Evolutionary conservation across 805 yeast genomes (phyloP).

Genomic region (Candida nemodendra): DNA sequence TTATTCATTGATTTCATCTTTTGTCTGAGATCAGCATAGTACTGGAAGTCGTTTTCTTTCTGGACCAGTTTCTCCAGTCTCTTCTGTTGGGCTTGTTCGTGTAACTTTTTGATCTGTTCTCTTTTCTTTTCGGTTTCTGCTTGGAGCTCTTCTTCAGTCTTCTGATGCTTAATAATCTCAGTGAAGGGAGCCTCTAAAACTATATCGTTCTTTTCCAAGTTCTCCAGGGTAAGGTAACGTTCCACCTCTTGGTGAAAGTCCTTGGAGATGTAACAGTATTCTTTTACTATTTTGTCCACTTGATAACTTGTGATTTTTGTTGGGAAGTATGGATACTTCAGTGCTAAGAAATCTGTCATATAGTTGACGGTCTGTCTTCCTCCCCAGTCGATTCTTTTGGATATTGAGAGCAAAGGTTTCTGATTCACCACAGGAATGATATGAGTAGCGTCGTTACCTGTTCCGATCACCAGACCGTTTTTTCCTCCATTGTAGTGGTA

Average conservation of each 20-base stretch:
- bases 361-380: constrained; percentile 72
- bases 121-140: constrained; percentile 73
- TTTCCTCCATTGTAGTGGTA: constrained; percentile 59
- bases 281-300: constrained; percentile 63
- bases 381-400: constrained; percentile 90
- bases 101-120: constrained; percentile 85
- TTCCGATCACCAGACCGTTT: constrained; percentile 74
- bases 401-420: constrained; percentile 57
- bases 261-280: constrained; percentile 73
- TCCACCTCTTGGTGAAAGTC: constrained; percentile 66
- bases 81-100: constrained; percentile 87
- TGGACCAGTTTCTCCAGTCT: constrained; percentile 77
- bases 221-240: constrained; percentile 55
- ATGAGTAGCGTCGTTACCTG: constrained; percentile 81
- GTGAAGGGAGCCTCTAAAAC: constrained; percentile 81
- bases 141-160: constrained; percentile 79
- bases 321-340: constrained; percentile 94
- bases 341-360: constrained; percentile 57
- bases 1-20: constrained; percentile 50
- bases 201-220: constrained; percentile 65
- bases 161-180: constrained; percentile 63
- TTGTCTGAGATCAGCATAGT: constrained; percentile 59
- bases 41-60: constrained; percentile 75
- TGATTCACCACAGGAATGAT: constrained; percentile 81
- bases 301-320: constrained; percentile 63